Percentiles rank a stretch among this genome's conserved stretches.
Evolutionary conservation across 805 yeast genomes (phyloP).

Genomic region (Pichia deserticola): DNA sequence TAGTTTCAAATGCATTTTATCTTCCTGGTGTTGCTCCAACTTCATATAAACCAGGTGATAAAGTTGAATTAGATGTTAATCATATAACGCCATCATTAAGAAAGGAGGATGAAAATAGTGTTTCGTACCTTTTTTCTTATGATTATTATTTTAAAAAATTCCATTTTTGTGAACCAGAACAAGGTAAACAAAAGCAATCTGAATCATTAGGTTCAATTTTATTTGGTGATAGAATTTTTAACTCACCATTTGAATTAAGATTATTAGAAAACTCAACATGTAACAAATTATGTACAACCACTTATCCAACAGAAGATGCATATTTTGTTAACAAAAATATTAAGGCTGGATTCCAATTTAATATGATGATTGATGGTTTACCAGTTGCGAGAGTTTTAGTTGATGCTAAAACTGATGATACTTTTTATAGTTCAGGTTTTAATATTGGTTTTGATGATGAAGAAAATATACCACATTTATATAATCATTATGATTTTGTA

Average conservation of each 20-base stretch:
- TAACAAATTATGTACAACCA: slow-evolving; percentile 51
- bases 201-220: slow-evolving; percentile 89
- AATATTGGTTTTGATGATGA: slow-evolving; percentile 66
- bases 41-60: slow-evolving; percentile 66
- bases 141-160: slow-evolving; percentile 80
- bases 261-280: slow-evolving; percentile 74
- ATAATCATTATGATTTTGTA: slow-evolving; percentile 72
- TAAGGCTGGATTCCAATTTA: slow-evolving; percentile 75
- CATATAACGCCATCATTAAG: slow-evolving; percentile 75
- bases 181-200: slow-evolving; percentile 62
- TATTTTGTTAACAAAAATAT: slow-evolving; percentile 73
- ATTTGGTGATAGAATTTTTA: slow-evolving; percentile 92
- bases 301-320: slow-evolving; percentile 60
- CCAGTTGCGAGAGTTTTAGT: slow-evolving; percentile 71
- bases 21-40: slow-evolving; percentile 96
- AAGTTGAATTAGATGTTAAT: slow-evolving; percentile 75
- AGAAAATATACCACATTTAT: slow-evolving; percentile 46
- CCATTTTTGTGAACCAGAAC: slow-evolving; percentile 74
- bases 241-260: slow-evolving; percentile 77
- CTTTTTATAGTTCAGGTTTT: slow-evolving; percentile 76
- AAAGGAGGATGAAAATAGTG: slow-evolving; percentile 34
- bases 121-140: slow-evolving; percentile 61
- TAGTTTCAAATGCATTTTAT: slow-evolving; percentile 44
- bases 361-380: slow-evolving; percentile 92
- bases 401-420: slow-evolving; percentile 51